Base-by-base conservation (phyloP, 2,329 filamentous ascomycete species). In the Ophiostoma ulmi region DNA sequence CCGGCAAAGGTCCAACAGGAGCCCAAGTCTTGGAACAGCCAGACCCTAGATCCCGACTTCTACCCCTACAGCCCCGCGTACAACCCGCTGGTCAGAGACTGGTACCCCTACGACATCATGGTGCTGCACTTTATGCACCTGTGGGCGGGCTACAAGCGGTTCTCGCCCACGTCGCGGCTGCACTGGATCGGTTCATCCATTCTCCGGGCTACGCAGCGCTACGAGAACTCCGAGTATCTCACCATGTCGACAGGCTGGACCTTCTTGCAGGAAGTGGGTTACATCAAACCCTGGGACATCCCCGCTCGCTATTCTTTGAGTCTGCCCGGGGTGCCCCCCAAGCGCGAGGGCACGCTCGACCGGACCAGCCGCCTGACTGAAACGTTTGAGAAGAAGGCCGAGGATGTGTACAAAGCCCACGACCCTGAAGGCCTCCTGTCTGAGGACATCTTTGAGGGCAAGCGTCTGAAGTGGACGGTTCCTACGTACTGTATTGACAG, bases 241-340 rank as follows among this genome's bases (percentile, higher is more conserved):
- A 81, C 83, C 35, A 77, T 80, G 17, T 76, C 78, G 58, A 81
- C 83, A 5, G 85, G 85, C 48, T 89, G 87, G 83, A 84, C 87
- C 0, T 92, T 94, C 73, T 79, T 95, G 39, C 90, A 94, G 75
- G 92, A 95, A 77, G 83, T 94, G 58, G 91, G 91, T 13, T 87
- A 88, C 69, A 84, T 93, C 61, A 80, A 86, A 8, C 90, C 91
- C 0, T 92, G 89, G 85, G 90, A 93, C 75, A 86, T 92, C 67
- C 84, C 85, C 3, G 82, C 86, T 4, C 83, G 89, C 3, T 92
- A 91, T 77, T 84, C 84, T 41, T 78, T 86, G 66, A 82, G 85
- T 22, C 82, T 89, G 35, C 86, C 87, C 0, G 81, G 78, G 26
- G 80, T 84, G 22, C 76, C 78, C 52, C 80, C 86, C 31, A 76